Conservation (phyloP, 1,139 yeast genomes). For the Magnusiomyces suaveolens region DNA sequence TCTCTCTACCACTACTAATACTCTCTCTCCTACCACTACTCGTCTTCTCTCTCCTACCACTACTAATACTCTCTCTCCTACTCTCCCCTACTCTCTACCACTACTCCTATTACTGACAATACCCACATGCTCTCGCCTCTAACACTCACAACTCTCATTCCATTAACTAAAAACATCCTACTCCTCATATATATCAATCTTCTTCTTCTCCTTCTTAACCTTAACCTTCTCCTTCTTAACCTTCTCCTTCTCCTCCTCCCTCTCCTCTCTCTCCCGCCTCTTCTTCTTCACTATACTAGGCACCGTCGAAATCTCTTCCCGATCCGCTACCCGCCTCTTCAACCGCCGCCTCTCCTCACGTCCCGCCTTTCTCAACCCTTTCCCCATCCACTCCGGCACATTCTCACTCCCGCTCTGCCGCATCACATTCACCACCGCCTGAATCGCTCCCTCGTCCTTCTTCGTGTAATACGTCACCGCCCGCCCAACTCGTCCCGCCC, state of each 20-base stretch:
- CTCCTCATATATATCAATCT: background rate
- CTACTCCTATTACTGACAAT: too few relatives aligned
- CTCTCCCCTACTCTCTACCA: too few relatives aligned
- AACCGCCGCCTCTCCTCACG: conserved; percentile 56
- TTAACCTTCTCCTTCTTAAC: background rate
- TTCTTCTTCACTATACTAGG: conserved; percentile 61
- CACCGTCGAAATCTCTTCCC: conserved; percentile 78
- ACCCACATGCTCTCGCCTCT: background rate
- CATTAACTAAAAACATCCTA: background rate
- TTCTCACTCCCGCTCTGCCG: conserved; percentile 77
- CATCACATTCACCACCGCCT: conserved; percentile 88
- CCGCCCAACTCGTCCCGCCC: conserved; percentile 91
- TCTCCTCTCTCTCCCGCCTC: conserved; percentile 50
- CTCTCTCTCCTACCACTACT: too few relatives aligned
- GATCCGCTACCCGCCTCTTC: conserved; percentile 50
- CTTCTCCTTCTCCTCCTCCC: conserved; percentile 13
- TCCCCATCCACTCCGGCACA: conserved; percentile 75
- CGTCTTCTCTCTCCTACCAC: too few relatives aligned
- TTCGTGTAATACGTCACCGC: conserved; percentile 92
- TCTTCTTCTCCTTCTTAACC: conserved; percentile 8
- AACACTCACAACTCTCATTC: background rate
- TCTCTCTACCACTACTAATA: too few relatives aligned
- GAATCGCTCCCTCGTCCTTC: conserved; percentile 67
- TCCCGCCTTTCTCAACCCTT: conserved; percentile 53
- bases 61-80: too few relatives aligned